phyloP scores from a whole-genome alignment of 352 stramenopile genomes.

The Globisporangium nunn region DNA sequence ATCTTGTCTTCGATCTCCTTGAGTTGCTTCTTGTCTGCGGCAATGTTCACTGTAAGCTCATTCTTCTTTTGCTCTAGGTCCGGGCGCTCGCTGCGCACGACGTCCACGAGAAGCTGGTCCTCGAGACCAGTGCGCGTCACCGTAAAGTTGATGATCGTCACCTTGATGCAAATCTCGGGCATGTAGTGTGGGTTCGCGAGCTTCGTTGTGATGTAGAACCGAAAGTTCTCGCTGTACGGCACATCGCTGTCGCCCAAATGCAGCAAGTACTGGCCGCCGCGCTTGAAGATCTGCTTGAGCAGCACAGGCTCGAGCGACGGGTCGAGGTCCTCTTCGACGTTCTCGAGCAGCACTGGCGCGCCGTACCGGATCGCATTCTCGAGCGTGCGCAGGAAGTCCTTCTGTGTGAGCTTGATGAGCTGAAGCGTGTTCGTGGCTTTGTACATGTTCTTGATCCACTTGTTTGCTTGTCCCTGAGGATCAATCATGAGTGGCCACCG shows the following conservation, averaged over 20 bases:
- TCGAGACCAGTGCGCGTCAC: conserved; percentile 90
- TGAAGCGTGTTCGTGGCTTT: conserved; percentile 68
- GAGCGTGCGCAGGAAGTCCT: conserved; percentile 88
- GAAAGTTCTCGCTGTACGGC: conserved; percentile 90
- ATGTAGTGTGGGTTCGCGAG: conserved; percentile 93
- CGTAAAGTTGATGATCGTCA: conserved; percentile 94
- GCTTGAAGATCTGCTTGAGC: conserved; percentile 92
- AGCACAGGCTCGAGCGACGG: conserved; percentile 90
- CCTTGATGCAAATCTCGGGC: conserved; percentile 93
- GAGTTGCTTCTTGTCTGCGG: conserved; percentile 88
- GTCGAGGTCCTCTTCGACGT: conserved; percentile 91
- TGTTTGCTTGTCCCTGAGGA: conserved; percentile 91
- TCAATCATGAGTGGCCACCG: conserved; percentile 94
- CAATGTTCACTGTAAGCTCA: conserved; percentile 89
- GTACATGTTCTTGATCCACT: conserved; percentile 93
- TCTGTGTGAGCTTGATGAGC: conserved; percentile 91
- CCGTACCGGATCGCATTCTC: conserved; percentile 91
- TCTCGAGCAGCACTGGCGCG: conserved; percentile 88
- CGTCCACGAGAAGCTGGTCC: conserved; percentile 90
- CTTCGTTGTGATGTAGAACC: conserved; percentile 93
- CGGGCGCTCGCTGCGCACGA: conserved; percentile 88
- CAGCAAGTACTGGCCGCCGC: conserved; percentile 82
- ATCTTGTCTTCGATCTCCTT: conserved; percentile 95
- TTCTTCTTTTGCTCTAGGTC: conserved; percentile 92
- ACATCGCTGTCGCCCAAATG: conserved; percentile 90